Base-by-base conservation (phyloP, 139 green algal species). In the Gonium pectorale region DNA sequence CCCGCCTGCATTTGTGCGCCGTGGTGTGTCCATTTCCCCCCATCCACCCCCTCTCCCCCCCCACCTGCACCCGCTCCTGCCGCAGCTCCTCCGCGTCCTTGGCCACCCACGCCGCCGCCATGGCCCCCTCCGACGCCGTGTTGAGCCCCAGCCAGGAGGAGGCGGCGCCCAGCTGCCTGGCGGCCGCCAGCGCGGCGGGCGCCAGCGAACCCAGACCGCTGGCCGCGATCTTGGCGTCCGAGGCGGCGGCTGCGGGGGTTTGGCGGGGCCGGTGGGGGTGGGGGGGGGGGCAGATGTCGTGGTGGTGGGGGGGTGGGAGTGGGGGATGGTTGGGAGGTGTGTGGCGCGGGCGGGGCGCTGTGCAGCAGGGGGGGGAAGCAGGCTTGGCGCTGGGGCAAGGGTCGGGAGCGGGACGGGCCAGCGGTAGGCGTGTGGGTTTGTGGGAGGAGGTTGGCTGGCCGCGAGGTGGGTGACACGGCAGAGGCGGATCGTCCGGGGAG, bases 61-160 rank as follows among this genome's bases (percentile, higher is more conserved):
- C 33, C 51, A 79, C 72, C 72, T 80, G 51, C 52, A 68, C 22
- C 22, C 72, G 35, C 52, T 80, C 72, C 72, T 54, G 52, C 54
- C 54, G 22, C 21, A 67, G 33, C 33, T 37, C 41, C 72, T 68
- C 35, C 52, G 51, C 72, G 51, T 80, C 72, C 51, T 52, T 3
- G 13, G 72, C 72, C 37, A 80, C 72, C 72, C 72, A 80, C 1
- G 72, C 72, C 5, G 72, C 72, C 72, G 67, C 49, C 72, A 80
- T 80, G 54, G 72, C 72, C 22, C 72, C 72, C 33, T 80, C 72
- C 6, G 72, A 21, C 0, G 52, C 26, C 27, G 52, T 67, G 51
- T 43, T n/a, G 15, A 80, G 72, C 2, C 72, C 72, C 54, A 80
- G 72, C 9, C 21, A 7, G 26, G 35, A 38, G 22, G 51, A 51